These are phyloP conservation scores for Dactylellina cionopaga DNA, from an alignment of 2,329 filamentous ascomycete genomes.

Conservation along the genomic window DNA sequence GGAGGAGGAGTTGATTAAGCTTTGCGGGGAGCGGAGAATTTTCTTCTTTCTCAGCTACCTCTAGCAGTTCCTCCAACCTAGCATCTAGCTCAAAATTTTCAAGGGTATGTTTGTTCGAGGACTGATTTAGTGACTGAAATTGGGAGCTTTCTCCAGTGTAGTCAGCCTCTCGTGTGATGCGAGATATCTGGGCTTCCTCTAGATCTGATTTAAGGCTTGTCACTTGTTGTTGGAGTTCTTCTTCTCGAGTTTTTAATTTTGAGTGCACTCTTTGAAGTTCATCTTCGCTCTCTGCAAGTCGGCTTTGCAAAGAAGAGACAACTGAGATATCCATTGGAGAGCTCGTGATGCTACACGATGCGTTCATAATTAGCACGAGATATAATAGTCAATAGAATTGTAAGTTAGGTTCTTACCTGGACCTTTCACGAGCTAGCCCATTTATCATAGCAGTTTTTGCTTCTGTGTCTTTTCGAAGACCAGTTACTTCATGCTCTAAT, in stretches of 20 bases:
- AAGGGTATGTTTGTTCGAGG: neutral
- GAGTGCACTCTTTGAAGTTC: slow-evolving; percentile 79
- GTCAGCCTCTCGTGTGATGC: neutral
- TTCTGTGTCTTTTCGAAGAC: slow-evolving; percentile 94
- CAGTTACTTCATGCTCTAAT: slow-evolving; percentile 83
- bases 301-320: slow-evolving; percentile 84
- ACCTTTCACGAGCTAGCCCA: slow-evolving; percentile 89
- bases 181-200: slow-evolving; percentile 34
- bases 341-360: slow-evolving; percentile 57
- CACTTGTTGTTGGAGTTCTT: slow-evolving; percentile 77
- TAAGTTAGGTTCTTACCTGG: slow-evolving; percentile 65
- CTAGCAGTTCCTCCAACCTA: slow-evolving; percentile 10
- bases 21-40: neutral
- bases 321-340: slow-evolving; percentile 91
- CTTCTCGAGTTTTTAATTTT: slow-evolving; percentile 76
- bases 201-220: slow-evolving; percentile 66
- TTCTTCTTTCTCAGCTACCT: neutral
- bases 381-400: neutral
- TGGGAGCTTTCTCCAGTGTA: neutral
- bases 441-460: slow-evolving; percentile 95
- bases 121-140: neutral
- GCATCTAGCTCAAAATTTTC: neutral
- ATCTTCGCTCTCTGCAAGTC: slow-evolving; percentile 85
- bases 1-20: slow-evolving; percentile 17
- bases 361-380: neutral